These are phyloP conservation scores for Pulveroboletus sp. DNA, from an alignment of 768 basidiomycete genomes.

Conservation along the genomic window DNA sequence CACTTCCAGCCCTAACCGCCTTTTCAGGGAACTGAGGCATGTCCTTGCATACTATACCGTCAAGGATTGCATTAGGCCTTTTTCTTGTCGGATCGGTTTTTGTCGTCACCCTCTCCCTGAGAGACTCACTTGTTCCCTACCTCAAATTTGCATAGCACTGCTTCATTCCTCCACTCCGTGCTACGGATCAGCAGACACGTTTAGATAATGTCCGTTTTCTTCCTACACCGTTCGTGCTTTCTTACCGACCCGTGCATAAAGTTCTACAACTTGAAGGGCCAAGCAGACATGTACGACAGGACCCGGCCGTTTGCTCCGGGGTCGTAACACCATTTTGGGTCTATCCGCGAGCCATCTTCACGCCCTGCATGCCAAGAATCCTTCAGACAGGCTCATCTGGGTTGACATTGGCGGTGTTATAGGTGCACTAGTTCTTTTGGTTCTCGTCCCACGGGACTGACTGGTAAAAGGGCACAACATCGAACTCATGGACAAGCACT, in stretches of 20 bases:
- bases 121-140: conserved; percentile 34
- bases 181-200: conserved; percentile 39
- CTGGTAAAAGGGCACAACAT: conserved; percentile 57
- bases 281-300: conserved; percentile 69
- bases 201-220: conserved; percentile 38
- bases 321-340: conserved; percentile 67
- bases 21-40: conserved; percentile 11
- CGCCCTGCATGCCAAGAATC: conserved; percentile 38
- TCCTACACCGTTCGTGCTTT: neutral
- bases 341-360: conserved; percentile 62
- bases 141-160: conserved; percentile 49
- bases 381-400: conserved; percentile 58
- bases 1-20: neutral
- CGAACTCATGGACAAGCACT: conserved; percentile 64
- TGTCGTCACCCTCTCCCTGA: conserved; percentile 19
- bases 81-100: conserved; percentile 24
- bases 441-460: neutral
- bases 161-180: conserved; percentile 42
- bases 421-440: conserved; percentile 32
- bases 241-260: conserved; percentile 16
- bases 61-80: conserved; percentile 24
- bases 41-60: conserved; percentile 27
- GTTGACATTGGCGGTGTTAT: conserved; percentile 79
- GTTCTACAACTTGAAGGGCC: conserved; percentile 67
- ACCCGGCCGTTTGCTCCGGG: conserved; percentile 63